Conservation (phyloP, 2,329 filamentous ascomycete genomes). For the Talaromyces sp. region DNA sequence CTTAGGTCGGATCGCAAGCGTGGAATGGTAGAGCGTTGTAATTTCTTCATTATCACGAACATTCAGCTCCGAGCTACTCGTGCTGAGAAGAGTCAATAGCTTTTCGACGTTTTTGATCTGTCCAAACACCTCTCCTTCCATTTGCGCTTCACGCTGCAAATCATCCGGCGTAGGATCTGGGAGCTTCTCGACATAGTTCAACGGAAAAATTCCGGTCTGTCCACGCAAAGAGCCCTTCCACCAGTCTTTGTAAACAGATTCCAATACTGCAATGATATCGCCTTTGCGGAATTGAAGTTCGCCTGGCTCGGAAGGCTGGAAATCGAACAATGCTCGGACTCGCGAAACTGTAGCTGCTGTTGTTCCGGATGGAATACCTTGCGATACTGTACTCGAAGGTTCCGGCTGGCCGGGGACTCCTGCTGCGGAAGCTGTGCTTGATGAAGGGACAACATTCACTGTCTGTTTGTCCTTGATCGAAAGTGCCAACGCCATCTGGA, state of each 20-base stretch:
- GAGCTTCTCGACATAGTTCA: slow-evolving; percentile 98
- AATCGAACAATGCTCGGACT: slow-evolving; percentile 90
- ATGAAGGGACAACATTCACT: slow-evolving; percentile 36
- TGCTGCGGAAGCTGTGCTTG: slow-evolving; percentile 25
- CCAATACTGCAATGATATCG: slow-evolving; percentile 93
- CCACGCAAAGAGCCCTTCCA: slow-evolving; percentile 95
- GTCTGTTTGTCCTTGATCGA: slow-evolving; percentile 76
- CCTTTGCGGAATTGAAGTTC: slow-evolving; percentile 96
- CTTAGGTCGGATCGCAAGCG: slow-evolving; percentile 89
- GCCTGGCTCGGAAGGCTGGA: slow-evolving; percentile 86
- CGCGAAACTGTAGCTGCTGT: slow-evolving; percentile 95
- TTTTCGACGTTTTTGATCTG: slow-evolving; percentile 77
- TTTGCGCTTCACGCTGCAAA: slow-evolving; percentile 89
- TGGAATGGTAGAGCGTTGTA: slow-evolving; percentile 84
- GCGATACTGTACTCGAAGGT: slow-evolving; percentile 34
- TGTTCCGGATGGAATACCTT: slow-evolving; percentile 68
- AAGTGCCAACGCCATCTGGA: slow-evolving; percentile 91
- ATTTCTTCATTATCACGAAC: slow-evolving; percentile 97
- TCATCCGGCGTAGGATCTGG: slow-evolving; percentile 92
- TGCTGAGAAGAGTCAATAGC: slow-evolving; percentile 83
- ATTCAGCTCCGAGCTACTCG: slow-evolving; percentile 72
- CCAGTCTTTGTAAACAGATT: slow-evolving; percentile 99
- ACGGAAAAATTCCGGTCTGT: slow-evolving; percentile 93
- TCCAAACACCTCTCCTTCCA: slow-evolving; percentile 78
- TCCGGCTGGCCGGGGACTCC: slow-evolving; percentile 35